phyloP scores from a whole-genome alignment of 1,139 yeast genomes.

The Saccharomycopsis hybrid region DNA sequence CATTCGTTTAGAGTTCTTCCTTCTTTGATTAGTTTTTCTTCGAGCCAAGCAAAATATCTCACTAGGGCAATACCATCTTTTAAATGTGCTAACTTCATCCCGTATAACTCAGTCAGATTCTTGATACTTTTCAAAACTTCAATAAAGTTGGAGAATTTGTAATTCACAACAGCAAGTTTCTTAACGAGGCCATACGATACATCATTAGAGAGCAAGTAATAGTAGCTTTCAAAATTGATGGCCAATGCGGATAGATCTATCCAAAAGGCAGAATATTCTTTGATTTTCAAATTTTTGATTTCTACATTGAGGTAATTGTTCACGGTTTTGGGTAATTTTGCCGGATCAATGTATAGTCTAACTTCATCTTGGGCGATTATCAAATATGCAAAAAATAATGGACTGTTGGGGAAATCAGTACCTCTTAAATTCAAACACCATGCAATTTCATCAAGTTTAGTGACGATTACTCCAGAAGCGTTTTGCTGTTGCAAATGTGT shows the following conservation, averaged over 20 bases:
- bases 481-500: slow-evolving; percentile 32
- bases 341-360: slow-evolving; percentile 31
- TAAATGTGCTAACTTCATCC: slow-evolving; percentile 72
- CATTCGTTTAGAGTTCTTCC: slow-evolving; percentile 66
- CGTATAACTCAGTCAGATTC: slow-evolving; percentile 63
- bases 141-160: slow-evolving; percentile 43
- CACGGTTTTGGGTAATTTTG: slow-evolving; percentile 36
- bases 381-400: slow-evolving; percentile 82
- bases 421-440: slow-evolving; percentile 83
- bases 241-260: slow-evolving; percentile 40
- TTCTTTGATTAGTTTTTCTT: slow-evolving; percentile 49
- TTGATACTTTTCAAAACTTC: slow-evolving; percentile 75
- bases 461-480: slow-evolving; percentile 36
- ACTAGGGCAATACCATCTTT: slow-evolving; percentile 86
- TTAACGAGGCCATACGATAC: slow-evolving; percentile 81
- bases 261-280: slow-evolving; percentile 56
- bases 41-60: slow-evolving; percentile 84
- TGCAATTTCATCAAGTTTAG: slow-evolving; percentile 86
- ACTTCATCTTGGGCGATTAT: slow-evolving; percentile 49
- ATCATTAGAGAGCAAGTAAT: slow-evolving; percentile 55
- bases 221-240: slow-evolving; percentile 24
- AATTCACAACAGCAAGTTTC: slow-evolving; percentile 34
- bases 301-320: slow-evolving; percentile 34
- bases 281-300: slow-evolving; percentile 34
- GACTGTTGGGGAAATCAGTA: slow-evolving; percentile 73